Evolutionary conservation across 1,284 basidiomycete genomes (phyloP).

Genomic region (Leccinum pachyderme): DNA sequence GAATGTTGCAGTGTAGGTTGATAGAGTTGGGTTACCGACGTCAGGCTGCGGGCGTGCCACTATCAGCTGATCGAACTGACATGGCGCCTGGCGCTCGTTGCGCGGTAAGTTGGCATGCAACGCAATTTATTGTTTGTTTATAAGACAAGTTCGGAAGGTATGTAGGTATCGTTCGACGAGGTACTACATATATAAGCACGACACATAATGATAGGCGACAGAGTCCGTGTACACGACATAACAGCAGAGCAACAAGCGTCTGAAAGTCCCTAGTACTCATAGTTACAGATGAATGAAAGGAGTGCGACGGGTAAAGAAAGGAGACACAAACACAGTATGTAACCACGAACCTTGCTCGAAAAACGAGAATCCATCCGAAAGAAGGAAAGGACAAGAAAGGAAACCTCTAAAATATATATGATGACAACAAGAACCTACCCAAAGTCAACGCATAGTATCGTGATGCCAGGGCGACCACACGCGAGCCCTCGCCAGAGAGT

Average conservation of each 20-base stretch:
- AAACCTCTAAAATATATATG: not conserved
- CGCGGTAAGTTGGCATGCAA: not conserved
- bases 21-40: not conserved
- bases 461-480: conserved; percentile 20
- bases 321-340: not conserved
- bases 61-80: not conserved
- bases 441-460: not conserved
- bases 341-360: not conserved
- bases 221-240: not conserved
- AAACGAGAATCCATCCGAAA: not conserved
- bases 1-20: not conserved
- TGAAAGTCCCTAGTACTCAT: not conserved
- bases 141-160: not conserved
- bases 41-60: not conserved
- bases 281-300: not conserved
- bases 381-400: not conserved
- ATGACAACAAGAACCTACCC: not conserved
- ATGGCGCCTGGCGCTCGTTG: no score
- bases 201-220: not conserved
- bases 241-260: not conserved
- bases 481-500: conserved; percentile 10
- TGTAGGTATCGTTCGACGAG: not conserved
- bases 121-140: not conserved
- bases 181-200: not conserved
- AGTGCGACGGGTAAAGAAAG: not conserved